Evolutionary conservation across 108 stramenopile species (phyloP).

Genomic region (Chaetoceros tenuissimus): DNA sequence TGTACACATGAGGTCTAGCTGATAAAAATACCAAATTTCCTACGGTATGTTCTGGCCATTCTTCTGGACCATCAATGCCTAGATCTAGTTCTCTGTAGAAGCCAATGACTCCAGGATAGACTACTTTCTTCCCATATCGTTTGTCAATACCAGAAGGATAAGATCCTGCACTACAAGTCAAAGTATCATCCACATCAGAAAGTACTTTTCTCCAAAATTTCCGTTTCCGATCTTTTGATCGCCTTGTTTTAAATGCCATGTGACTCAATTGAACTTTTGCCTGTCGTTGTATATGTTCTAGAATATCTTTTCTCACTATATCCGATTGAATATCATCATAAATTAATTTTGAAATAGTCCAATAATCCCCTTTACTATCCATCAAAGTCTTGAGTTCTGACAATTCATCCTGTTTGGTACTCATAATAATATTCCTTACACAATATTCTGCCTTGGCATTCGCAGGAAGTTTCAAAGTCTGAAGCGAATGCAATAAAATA

Average conservation of each 20-base stretch:
- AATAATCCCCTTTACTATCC: conserved; percentile 89
- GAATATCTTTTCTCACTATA: conserved; percentile 80
- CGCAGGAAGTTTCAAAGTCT: conserved; percentile 75
- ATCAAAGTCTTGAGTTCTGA: conserved; percentile 90
- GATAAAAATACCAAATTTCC: conserved; percentile 96
- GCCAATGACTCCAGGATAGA: conserved; percentile 95
- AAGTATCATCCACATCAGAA: conserved; percentile 97
- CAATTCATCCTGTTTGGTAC: conserved; percentile 87
- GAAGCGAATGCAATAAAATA: conserved; percentile 68
- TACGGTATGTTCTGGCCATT: conserved; percentile 71
- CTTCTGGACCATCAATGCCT: conserved; percentile 82
- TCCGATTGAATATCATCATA: conserved; percentile 89
- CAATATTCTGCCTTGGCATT: conserved; percentile 83
- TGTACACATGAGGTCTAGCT: conserved; percentile 97
- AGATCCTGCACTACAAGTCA: conserved; percentile 86
- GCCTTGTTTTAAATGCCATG: conserved; percentile 58
- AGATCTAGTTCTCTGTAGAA: conserved; percentile 96
- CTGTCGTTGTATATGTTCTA: conserved; percentile 87
- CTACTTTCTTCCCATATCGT: conserved; percentile 72
- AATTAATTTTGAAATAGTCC: conserved; percentile 91
- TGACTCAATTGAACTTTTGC: conserved; percentile 87
- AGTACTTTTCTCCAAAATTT: conserved; percentile 90
- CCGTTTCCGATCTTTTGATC: conserved; percentile 29
- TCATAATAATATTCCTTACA: conserved; percentile 88
- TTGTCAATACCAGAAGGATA: conserved; percentile 94